phyloP scores from a whole-genome alignment of 192 early-diverging fungal genomes.

The Phlyctochytrium arcticum region DNA sequence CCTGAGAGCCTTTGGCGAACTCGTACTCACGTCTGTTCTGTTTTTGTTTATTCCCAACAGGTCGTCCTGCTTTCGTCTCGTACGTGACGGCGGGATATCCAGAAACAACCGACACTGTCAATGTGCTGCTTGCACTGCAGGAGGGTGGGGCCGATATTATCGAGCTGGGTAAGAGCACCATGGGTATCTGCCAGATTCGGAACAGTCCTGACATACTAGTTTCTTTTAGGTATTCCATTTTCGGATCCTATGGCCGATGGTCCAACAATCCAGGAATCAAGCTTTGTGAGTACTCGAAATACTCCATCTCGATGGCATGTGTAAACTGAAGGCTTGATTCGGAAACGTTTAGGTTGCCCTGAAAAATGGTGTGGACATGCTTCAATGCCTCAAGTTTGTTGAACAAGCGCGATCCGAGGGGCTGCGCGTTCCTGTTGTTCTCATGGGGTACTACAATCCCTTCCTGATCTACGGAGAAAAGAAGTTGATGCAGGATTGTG shows the following conservation, averaged over 20 bases:
- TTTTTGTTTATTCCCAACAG: neutral
- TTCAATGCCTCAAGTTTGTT: constrained; percentile 77
- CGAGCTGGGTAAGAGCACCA: constrained; percentile 71
- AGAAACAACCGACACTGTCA: constrained; percentile 70
- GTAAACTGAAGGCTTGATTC: neutral
- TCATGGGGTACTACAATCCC: constrained; percentile 99
- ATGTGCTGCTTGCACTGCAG: constrained; percentile 82
- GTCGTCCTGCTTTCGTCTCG: constrained; percentile 80
- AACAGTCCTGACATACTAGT: neutral
- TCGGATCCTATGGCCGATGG: constrained; percentile 98
- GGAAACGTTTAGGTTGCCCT: constrained; percentile 63
- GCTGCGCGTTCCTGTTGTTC: constrained; percentile 83
- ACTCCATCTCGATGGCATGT: neutral
- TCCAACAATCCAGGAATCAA: constrained; percentile 92
- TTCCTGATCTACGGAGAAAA: constrained; percentile 92
- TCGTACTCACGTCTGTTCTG: too few species aligned
- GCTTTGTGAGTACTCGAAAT: constrained; percentile 47
- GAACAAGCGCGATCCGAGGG: constrained; percentile 74
- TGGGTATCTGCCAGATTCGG: neutral
- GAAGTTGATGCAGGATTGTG: constrained; percentile 78
- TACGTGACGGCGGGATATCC: constrained; percentile 95
- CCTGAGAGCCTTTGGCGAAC: too few species aligned
- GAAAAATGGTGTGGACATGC: constrained; percentile 71
- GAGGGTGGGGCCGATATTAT: constrained; percentile 91
- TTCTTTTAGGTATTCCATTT: constrained; percentile 76